Evolutionary conservation across 225 moss, liverwort and hornwort genomes (phyloP).

Genomic region (Bryum argenteum): DNA sequence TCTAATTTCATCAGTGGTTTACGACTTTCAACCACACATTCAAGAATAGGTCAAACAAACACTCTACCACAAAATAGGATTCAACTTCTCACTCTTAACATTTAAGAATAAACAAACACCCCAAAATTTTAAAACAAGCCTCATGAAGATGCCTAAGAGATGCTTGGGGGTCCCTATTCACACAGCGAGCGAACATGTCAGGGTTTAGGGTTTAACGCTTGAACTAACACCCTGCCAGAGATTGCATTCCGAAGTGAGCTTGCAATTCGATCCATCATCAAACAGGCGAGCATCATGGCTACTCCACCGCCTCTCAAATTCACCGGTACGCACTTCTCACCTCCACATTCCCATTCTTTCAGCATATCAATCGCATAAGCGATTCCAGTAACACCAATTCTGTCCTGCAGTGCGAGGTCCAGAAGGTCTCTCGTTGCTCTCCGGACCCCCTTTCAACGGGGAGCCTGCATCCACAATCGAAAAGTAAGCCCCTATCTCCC

Average conservation of each 20-base stretch:
- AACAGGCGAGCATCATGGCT: conserved; percentile 34
- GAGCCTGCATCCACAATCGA: conserved; percentile 57
- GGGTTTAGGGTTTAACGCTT: conserved; percentile 25
- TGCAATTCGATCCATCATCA: background rate
- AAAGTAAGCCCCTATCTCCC: conserved; percentile 56
- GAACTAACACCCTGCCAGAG: background rate
- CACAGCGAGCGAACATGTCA: background rate
- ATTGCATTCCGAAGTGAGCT: background rate
- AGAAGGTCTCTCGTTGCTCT: conserved; percentile 76
- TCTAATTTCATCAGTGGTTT: too few relatives aligned
- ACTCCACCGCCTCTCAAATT: conserved; percentile 55
- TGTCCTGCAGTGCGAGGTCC: conserved; percentile 66
- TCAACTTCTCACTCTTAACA: too few relatives aligned
- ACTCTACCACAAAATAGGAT: too few relatives aligned
- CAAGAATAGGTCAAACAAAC: too few relatives aligned
- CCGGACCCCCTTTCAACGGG: conserved; percentile 71
- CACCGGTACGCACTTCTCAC: conserved; percentile 28
- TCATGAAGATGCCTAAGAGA: too few relatives aligned
- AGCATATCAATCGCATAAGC: background rate
- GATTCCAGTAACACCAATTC: background rate
- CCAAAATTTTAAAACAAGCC: too few relatives aligned
- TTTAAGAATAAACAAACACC: too few relatives aligned
- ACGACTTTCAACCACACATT: too few relatives aligned
- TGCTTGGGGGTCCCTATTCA: too few relatives aligned
- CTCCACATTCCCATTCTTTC: background rate